Evolutionary conservation across 768 basidiomycete genomes (phyloP), one percentile per base, ranked within the genome.

Genomic region (Naganishia randhawae): DNA sequence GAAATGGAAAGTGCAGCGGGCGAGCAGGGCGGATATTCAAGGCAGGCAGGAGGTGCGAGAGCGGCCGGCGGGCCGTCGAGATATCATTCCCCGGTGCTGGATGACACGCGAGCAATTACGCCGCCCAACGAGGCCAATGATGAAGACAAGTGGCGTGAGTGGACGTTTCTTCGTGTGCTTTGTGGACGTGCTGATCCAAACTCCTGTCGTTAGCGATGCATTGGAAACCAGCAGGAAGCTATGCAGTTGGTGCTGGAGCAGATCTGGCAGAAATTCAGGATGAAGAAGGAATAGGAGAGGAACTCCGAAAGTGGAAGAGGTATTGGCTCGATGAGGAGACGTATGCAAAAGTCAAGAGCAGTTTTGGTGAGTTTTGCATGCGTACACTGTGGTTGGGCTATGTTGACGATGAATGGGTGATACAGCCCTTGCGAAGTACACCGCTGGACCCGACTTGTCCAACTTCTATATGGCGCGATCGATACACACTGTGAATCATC

Each of bases 61-160:
- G 27, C 42, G 32, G 13, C 1, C 31, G 53, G 14, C n/a, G 52
- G 53, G 31, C 54, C 45, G n/a, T 48, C 45, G 45, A 48, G 45
- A 22, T 48, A 48, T 48, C 45, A 48, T 29, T 53, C 54, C 8
- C 65, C 39, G 25, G 62, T 31, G 42, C 9, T 48, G 39, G 65
- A 29, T 35, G 52, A 41, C 19, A n/a, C 27, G 2, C 7, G 50
- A 16, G 65, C 65, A 13, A 39, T 53, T 16, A 66, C 52, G 37
- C 52, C 37, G 22, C 52, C 54, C 1, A 37, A 53, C 19, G 65
- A 66, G 37, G 65, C 52, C 8, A 66, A 53, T 35, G 65, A 53
- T 27, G 65, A 66, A n/a, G 65, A 66, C 50, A 53, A 54, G 33
- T 66, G 65, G 65, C 65, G 65, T 66, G 31, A 66, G 65, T 66